Conservation (phyloP, 2,329 filamentous ascomycete genomes). For the Calcarisporium arbuscula region DNA sequence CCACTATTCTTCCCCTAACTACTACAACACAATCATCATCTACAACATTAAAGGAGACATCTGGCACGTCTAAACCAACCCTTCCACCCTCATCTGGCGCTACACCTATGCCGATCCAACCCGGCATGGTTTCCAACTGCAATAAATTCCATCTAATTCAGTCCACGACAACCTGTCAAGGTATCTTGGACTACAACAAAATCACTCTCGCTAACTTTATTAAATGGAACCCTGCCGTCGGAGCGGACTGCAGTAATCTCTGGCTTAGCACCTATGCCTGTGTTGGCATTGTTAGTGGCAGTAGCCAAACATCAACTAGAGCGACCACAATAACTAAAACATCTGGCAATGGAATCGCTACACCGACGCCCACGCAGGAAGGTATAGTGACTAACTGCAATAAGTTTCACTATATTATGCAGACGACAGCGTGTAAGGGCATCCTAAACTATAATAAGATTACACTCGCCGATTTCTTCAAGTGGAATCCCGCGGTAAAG, state of each 20-base stretch:
- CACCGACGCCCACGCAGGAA: slow-evolving; percentile 21
- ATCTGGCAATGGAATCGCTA: slow-evolving; percentile 15
- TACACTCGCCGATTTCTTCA: slow-evolving; percentile 15
- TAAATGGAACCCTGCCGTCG: slow-evolving; percentile 24
- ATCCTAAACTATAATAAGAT: slow-evolving; percentile 18
- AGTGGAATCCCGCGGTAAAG: slow-evolving; percentile 14
- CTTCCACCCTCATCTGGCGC: neutral
- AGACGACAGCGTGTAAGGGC: slow-evolving; percentile 15
- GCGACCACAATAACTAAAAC: neutral
- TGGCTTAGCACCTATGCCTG: slow-evolving; percentile 10
- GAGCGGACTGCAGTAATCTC: slow-evolving; percentile 18
- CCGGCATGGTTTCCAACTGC: slow-evolving; percentile 8
- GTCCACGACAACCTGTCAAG: slow-evolving; percentile 13
- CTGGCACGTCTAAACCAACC: too few species aligned
- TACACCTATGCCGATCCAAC: slow-evolving; percentile 9
- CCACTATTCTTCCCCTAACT: too few species aligned
- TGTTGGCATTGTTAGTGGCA: slow-evolving; percentile 1
- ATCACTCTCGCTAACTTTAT: slow-evolving; percentile 16
- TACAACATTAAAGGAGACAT: too few species aligned
- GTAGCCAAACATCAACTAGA: neutral
- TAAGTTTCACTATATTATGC: slow-evolving; percentile 18
- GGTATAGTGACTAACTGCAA: slow-evolving; percentile 23
- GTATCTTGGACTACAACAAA: slow-evolving; percentile 11
- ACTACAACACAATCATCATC: too few species aligned
- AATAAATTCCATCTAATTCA: slow-evolving; percentile 10